phyloP scores from a whole-genome alignment of 805 yeast genomes.

The Metschnikowia gelsemii region DNA sequence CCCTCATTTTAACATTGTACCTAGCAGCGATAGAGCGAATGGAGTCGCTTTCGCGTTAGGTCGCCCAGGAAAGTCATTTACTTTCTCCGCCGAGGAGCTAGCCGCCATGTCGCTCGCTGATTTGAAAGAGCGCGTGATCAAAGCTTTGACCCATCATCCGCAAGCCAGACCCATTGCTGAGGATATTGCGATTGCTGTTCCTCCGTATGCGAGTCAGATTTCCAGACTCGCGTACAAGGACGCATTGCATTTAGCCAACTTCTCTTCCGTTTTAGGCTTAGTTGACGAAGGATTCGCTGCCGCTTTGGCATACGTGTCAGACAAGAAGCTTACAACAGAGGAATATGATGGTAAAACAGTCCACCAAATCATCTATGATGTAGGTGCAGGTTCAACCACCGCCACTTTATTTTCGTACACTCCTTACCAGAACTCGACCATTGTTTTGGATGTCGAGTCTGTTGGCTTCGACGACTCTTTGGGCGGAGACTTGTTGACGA shows the following conservation, averaged over 20 bases:
- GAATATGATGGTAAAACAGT: conserved; percentile 40
- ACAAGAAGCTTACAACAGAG: conserved; percentile 40
- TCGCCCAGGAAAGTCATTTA: conserved; percentile 29
- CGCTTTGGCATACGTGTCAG: conserved; percentile 74
- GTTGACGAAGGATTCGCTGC: conserved; percentile 93
- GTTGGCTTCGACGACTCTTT: conserved; percentile 64
- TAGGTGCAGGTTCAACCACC: conserved; percentile 89
- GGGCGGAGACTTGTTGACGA: conserved; percentile 78
- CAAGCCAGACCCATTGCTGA: conserved; percentile 50
- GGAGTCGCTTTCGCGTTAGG: conserved; percentile 58
- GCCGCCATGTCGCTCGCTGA: conserved; percentile 80
- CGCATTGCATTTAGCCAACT: conserved; percentile 67
- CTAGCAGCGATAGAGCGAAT: conserved; percentile 39
- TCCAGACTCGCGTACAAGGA: conserved; percentile 73
- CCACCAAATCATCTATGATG: conserved; percentile 75
- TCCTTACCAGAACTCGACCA: conserved; percentile 42
- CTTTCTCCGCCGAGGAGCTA: conserved; percentile 66
- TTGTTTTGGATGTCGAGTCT: conserved; percentile 63
- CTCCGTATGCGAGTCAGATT: conserved; percentile 62
- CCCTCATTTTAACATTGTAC: conserved; percentile 56
- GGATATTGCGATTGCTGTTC: conserved; percentile 75
- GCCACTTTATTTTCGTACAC: conserved; percentile 77
- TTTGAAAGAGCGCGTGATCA: conserved; percentile 61
- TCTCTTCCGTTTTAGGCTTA: conserved; percentile 56
- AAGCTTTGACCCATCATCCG: conserved; percentile 51